Evolutionary conservation across 1,139 yeast genomes (phyloP).

Genomic region (Saccharomycopsis crataegensis): DNA sequence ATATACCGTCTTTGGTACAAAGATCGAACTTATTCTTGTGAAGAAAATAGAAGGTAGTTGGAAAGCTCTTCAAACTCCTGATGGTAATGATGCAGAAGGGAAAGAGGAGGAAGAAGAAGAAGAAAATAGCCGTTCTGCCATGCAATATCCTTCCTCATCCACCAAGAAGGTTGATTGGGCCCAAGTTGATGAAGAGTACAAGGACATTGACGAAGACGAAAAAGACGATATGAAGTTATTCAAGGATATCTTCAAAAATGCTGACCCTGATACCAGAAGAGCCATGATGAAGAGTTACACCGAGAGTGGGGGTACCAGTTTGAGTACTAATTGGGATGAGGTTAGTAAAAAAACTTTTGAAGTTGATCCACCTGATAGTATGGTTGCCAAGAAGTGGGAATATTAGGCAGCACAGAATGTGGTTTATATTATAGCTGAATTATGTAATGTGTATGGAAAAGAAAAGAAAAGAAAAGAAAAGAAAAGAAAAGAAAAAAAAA

Average conservation of each 20-base stretch:
- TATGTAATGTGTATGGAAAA: not conserved
- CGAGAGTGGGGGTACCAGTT: constrained; percentile 92
- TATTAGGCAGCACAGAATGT: not conserved
- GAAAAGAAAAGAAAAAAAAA: too few species aligned
- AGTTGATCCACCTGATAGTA: constrained; percentile 72
- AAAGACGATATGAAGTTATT: constrained; percentile 64
- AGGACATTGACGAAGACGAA: constrained; percentile 39
- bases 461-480: not conserved
- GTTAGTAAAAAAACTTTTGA: constrained; percentile 64
- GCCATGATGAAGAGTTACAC: constrained; percentile 97
- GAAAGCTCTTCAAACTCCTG: constrained; percentile 29
- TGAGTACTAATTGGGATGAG: constrained; percentile 94
- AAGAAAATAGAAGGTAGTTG: constrained; percentile 29
- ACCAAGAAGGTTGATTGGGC: constrained; percentile 66
- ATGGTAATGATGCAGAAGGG: constrained; percentile 20
- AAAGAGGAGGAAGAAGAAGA: constrained; percentile 20
- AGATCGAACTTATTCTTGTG: constrained; percentile 54
- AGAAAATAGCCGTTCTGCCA: constrained; percentile 12
- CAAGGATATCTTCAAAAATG: constrained; percentile 62
- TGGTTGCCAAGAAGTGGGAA: constrained; percentile 28
- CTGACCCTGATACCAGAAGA: constrained; percentile 80
- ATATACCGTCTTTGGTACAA: constrained; percentile 57
- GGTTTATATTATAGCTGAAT: not conserved
- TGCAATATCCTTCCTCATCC: constrained; percentile 58
- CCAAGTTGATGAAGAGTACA: constrained; percentile 47